phyloP scores from a whole-genome alignment of 2,329 filamentous ascomycete species.

The Hymenoscyphus albidus region DNA sequence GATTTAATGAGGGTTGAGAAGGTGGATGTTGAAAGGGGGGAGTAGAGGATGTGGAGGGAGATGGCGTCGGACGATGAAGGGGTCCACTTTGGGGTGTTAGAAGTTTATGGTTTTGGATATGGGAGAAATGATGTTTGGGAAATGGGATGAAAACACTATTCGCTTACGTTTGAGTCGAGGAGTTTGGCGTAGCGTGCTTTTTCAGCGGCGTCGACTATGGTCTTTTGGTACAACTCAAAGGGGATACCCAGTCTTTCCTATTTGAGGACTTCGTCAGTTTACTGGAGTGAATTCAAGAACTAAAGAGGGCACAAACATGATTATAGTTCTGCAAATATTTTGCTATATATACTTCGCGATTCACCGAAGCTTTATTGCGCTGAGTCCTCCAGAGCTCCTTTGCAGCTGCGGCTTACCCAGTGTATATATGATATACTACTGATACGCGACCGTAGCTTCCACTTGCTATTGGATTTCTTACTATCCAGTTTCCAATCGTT shows the following conservation, averaged over 20 bases:
- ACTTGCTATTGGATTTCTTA: conserved; percentile 21
- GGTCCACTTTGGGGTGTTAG: conserved; percentile 9
- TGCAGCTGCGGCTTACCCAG: conserved; percentile 21
- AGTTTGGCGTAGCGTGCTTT: conserved; percentile 19
- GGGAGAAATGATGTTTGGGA: no score
- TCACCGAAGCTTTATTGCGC: conserved; percentile 16
- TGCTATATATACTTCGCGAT: conserved; percentile 22
- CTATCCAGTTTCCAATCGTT: conserved; percentile 23
- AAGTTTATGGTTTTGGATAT: no score
- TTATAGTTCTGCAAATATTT: conserved; percentile 16
- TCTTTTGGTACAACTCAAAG: conserved; percentile 20
- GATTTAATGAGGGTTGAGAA: conserved; percentile 20
- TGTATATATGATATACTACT: conserved; percentile 19
- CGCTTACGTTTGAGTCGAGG: conserved; percentile 17
- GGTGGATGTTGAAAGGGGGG: conserved; percentile 21
- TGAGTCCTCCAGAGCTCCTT: conserved; percentile 24
- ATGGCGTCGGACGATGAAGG: conserved; percentile 20
- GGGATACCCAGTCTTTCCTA: conserved; percentile 21
- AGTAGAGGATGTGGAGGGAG: conserved; percentile 23
- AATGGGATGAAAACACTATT: no score
- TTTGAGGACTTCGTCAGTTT: not conserved
- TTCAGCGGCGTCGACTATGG: conserved; percentile 18
- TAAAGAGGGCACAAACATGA: conserved; percentile 16
- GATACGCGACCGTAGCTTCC: conserved; percentile 22
- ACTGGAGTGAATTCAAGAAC: not conserved